Evolutionary conservation across 805 yeast species (phyloP), one percentile per base, ranked within the genome.

Genomic region (Ascoidea asiatica): DNA sequence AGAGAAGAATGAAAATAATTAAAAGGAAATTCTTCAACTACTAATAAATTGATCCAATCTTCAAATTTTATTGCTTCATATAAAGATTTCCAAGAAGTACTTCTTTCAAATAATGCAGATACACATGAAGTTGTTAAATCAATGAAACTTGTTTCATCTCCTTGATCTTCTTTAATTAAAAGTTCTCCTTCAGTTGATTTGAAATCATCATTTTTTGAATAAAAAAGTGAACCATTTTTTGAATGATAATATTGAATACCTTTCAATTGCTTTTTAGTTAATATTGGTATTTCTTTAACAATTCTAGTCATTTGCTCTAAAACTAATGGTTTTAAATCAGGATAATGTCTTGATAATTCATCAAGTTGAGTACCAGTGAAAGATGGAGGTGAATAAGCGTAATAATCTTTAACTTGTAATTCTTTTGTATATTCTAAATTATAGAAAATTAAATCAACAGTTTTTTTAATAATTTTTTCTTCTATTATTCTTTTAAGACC

Each of bases 311-410:
- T 62, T 43, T 75, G 74, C 3, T 65, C 60, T 43, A 75, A 59
- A 19, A 88, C 75, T 0, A 61, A 54, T 0, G 82, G 79, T 42
- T 82, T 77, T 48, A 87, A 65, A 2, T 72, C 76, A 1, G 95
- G 85, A 54, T 84, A 86, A 56, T 89, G 96, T 54, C 95, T 72
- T 2, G 84, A 78, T 41, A 88, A 61, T 52, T 85, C 94, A 56
- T 88, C 95, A 52, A 88, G 69, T 0, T 81, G 69, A 21, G 72
- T 65, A 1, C 94, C 95, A 17, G 85, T 56, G 23, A 69, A 67
- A 13, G 71, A 65, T 1, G 77, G 67, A n/a, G n/a, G n/a, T n/a
- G n/a, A n/a, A n/a, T n/a, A n/a, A n/a, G n/a, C n/a, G n/a, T n/a
- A n/a, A 52, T 68, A 67, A 43, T 77, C 84, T 33, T 72, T 68